Evolutionary conservation across 2,329 filamentous ascomycete genomes (phyloP).

Genomic region (Alternaria gansuensis): DNA sequence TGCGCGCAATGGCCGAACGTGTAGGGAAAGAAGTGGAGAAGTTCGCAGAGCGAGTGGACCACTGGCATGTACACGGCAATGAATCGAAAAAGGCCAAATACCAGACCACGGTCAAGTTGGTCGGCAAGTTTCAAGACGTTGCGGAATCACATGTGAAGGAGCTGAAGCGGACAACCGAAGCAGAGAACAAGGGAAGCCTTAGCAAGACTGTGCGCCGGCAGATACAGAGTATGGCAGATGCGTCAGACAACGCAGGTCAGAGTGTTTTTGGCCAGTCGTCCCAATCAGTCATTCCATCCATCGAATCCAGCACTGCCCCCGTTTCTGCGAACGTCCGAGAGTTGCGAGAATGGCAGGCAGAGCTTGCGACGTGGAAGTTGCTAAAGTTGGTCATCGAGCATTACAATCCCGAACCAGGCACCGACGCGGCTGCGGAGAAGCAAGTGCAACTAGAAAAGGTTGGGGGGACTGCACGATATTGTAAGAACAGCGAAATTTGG

Average conservation of each 20-base stretch:
- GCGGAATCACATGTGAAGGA: conserved; percentile 60
- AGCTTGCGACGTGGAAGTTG: conserved; percentile 91
- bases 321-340: conserved; percentile 57
- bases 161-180: conserved; percentile 56
- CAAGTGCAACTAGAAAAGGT: conserved; percentile 43
- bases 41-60: conserved; percentile 84
- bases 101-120: conserved; percentile 52
- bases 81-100: conserved; percentile 62
- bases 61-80: conserved; percentile 61
- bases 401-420: conserved; percentile 60
- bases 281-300: conserved; percentile 29
- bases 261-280: conserved; percentile 31
- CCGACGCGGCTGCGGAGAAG: conserved; percentile 46
- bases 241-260: conserved; percentile 22
- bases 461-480: conserved; percentile 59
- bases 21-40: conserved; percentile 84
- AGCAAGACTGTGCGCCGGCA: conserved; percentile 46
- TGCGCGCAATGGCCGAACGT: conserved; percentile 71
- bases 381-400: conserved; percentile 77
- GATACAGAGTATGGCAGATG: conserved; percentile 44
- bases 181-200: conserved; percentile 48
- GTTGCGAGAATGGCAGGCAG: conserved; percentile 75
- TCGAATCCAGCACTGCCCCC: conserved; percentile 25
- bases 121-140: conserved; percentile 58
- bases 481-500: conserved; percentile 70